Conservation (phyloP, 176 grass and related monocot genomes). For the Zea luxurians region DNA sequence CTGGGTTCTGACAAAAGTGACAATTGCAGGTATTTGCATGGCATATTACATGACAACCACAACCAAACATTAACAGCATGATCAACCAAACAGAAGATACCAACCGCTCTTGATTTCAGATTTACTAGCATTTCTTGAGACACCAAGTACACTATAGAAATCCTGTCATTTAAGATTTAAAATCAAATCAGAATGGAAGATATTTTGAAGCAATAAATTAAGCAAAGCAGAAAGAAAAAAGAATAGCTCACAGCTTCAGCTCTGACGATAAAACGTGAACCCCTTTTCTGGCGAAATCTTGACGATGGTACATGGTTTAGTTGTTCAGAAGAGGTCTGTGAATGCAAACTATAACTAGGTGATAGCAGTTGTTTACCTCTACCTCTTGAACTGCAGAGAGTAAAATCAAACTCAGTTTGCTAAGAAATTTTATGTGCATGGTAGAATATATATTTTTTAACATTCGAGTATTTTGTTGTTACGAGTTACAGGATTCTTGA, state of each 20-base stretch:
- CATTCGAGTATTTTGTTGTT: slow-evolving; percentile 1
- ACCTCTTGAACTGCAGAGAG: slow-evolving; percentile 49
- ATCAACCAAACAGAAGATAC: slow-evolving; percentile 41
- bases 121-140: slow-evolving; percentile 97
- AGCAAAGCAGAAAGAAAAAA: slow-evolving; percentile 17
- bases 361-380: slow-evolving; percentile 50
- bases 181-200: slow-evolving; percentile 27
- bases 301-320: slow-evolving; percentile 49
- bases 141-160: slow-evolving; percentile 86
- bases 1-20: not conserved
- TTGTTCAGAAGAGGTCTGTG: slow-evolving; percentile 29
- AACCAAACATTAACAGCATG: not conserved
- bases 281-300: slow-evolving; percentile 50
- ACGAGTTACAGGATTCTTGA: not conserved
- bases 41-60: slow-evolving; percentile 22
- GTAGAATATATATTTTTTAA: slow-evolving; percentile 13
- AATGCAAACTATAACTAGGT: slow-evolving; percentile 53
- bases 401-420: not conserved
- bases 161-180: slow-evolving; percentile 65
- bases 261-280: slow-evolving; percentile 75
- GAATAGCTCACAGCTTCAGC: slow-evolving; percentile 71
- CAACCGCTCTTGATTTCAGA: slow-evolving; percentile 96
- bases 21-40: not conserved
- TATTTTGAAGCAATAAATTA: slow-evolving; percentile 7
- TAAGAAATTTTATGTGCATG: not conserved